phyloP scores from a whole-genome alignment of 1,284 basidiomycete species.

The Ustilago hordei region DNA sequence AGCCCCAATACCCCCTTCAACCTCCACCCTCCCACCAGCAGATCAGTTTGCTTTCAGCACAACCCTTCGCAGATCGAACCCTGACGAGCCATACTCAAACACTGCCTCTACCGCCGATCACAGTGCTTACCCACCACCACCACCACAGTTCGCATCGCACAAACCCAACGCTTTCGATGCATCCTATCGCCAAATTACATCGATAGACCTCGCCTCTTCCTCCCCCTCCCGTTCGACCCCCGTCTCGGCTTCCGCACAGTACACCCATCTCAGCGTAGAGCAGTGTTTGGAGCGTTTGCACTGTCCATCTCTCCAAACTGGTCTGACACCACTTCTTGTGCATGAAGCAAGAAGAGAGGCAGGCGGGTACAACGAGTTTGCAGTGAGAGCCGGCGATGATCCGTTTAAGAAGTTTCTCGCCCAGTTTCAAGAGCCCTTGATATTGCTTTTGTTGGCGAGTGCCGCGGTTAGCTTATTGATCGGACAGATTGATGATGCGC shows the following conservation, averaged over 20 bases:
- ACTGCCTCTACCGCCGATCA: neutral
- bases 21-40: conserved; percentile 19
- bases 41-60: conserved; percentile 59
- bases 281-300: conserved; percentile 47
- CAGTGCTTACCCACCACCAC: conserved; percentile 23
- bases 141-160: conserved; percentile 31
- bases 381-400: conserved; percentile 84
- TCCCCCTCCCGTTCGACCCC: conserved; percentile 4
- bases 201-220: conserved; percentile 18
- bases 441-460: conserved; percentile 87
- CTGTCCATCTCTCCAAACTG: conserved; percentile 51
- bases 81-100: conserved; percentile 34
- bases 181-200: conserved; percentile 8
- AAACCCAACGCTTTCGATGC: conserved; percentile 29
- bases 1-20: conserved; percentile 20
- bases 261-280: conserved; percentile 46
- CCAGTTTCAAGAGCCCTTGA: conserved; percentile 93
- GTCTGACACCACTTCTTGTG: conserved; percentile 43
- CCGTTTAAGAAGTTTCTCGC: conserved; percentile 86
- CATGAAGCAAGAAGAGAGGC: conserved; percentile 35
- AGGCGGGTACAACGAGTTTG: conserved; percentile 81
- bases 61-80: conserved; percentile 46
- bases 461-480: conserved; percentile 87
- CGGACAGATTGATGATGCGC: conserved; percentile 92
- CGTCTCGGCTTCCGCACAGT: conserved; percentile 45